Evolutionary conservation across 768 basidiomycete genomes (phyloP), one percentile per base, ranked within the genome.

Genomic region (Hemileccinum rubropunctum): DNA sequence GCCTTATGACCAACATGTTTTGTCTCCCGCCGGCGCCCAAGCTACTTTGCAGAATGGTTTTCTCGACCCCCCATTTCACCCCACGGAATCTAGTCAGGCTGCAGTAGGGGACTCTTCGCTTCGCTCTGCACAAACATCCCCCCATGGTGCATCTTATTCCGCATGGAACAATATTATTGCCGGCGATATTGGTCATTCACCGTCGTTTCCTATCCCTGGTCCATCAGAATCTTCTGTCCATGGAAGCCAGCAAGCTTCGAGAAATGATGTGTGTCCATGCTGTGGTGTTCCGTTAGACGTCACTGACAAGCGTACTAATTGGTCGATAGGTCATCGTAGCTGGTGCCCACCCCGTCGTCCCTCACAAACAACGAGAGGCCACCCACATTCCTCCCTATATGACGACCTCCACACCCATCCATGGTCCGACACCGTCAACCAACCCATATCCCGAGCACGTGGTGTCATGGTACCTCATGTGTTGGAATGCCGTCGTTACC

Each of bases 401-500:
- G 12, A 11, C 28, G 0, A 9, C 8, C 14, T 2, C 48, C 17
- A 15, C 4, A 12, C 5, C 2, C 13, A 12, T 35, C 12, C 8
- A 18, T 8, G 39, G 18, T 13, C 28, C 34, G 4, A 18, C 4
- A 14, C 13, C 2, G 2, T 12, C 35, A 15, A 8, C 28, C 28
- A 30, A 30, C 28, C 28, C 11, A 8, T 30, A 30, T 30, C 37
- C 49, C 1, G 12, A 44, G 1, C 58, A 58, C 9, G 42, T 52
- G 4, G 6, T 21, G 4, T 21, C 2, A 7, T 59, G 58, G 57
- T n/a, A 47, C 8, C 32, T 18, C 6, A 30, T 21, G 3, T 33
- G 10, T 6, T 2, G 18, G 27, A 10, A 50, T 8, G 48, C 53
- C 2, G 50, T 61, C 4, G 56, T 70, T 42, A 59, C 67, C 8